Base-by-base conservation (phyloP, 2,329 filamentous ascomycete species). In the Verticillium nubilum region DNA sequence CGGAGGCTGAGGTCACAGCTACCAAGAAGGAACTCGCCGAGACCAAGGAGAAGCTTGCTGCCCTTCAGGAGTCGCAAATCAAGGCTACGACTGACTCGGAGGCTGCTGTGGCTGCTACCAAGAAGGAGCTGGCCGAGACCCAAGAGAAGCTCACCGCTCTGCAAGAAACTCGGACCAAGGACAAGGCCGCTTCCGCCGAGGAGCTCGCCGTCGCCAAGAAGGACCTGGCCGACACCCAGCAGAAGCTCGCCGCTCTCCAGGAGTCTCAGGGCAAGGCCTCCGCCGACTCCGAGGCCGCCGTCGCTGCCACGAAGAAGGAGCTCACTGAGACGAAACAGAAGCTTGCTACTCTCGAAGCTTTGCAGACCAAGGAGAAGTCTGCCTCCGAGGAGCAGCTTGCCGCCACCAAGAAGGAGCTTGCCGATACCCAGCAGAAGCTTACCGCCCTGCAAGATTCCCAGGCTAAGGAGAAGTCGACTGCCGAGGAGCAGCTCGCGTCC, bases 201-300 rank as follows among this genome's bases (percentile, higher is more conserved):
- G 68, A 73, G 62, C 67, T 75, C 17, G 66, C 69, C 15, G 63
- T 67, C 27, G 68, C 68, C 59, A 72, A 71, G 64, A 67, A 69
- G 62, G 67, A 73, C 33, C 60, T 73, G 33, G 68, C 68, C 33
- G 70, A 71, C 13, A 67, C 68, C 5, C 60, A 70, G 59, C 69
- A 71, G 59, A 74, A 73, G 63, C 67, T 69, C 35, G 60, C 66
- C 35, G 67, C 69, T 4, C 60, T 70, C 6, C 63, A 70, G 58
- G n/a, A 58, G 26, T 47, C 60, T 23, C 58, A 61, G 35, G 61
- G 63, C 26, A 64, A 68, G 25, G 67, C 74, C 53, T 70, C 73
- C 63, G 62, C 66, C 50, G 70, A 74, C 59, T 62, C 64, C 27
- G 62, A 63, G 35, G 59, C 64, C 28, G 61, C 66, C 31, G 66